These are phyloP conservation scores for Dichotomocladium elegans DNA, from an alignment of 371 early-diverging fungal genomes.

Conservation along the genomic window DNA sequence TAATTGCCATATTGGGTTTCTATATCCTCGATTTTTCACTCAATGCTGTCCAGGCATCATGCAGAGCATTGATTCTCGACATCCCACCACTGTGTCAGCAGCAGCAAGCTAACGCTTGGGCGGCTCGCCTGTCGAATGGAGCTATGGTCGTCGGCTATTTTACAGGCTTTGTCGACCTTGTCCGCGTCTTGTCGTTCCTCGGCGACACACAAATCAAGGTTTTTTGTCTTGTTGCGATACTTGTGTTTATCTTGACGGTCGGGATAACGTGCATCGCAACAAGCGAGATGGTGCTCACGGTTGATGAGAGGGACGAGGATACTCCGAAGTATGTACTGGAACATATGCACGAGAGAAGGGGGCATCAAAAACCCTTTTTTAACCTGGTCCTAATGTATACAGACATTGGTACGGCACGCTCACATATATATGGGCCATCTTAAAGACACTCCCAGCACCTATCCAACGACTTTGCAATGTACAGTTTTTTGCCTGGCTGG, in stretches of 20 bases:
- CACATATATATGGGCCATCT: conserved; percentile 36
- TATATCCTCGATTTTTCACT: conserved; percentile 77
- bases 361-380: no score
- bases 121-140: conserved; percentile 64
- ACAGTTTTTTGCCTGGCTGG: conserved; percentile 74
- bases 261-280: conserved; percentile 44
- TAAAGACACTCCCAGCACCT: conserved; percentile 43
- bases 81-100: conserved; percentile 68
- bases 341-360: no score
- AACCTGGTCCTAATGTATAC: neutral
- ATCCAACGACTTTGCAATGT: conserved; percentile 61
- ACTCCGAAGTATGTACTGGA: neutral
- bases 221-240: conserved; percentile 53
- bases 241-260: conserved; percentile 42
- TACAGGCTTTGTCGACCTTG: conserved; percentile 58
- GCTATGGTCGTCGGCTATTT: conserved; percentile 75
- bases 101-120: conserved; percentile 68
- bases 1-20: conserved; percentile 65
- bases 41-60: conserved; percentile 69
- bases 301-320: neutral
- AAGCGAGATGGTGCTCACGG: conserved; percentile 31
- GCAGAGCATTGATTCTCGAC: conserved; percentile 76
- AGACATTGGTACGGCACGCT: conserved; percentile 36
- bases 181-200: conserved; percentile 48
- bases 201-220: conserved; percentile 60